Evolutionary conservation across 2,329 filamentous ascomycete species (phyloP).

Genomic region (Fusarium udum): DNA sequence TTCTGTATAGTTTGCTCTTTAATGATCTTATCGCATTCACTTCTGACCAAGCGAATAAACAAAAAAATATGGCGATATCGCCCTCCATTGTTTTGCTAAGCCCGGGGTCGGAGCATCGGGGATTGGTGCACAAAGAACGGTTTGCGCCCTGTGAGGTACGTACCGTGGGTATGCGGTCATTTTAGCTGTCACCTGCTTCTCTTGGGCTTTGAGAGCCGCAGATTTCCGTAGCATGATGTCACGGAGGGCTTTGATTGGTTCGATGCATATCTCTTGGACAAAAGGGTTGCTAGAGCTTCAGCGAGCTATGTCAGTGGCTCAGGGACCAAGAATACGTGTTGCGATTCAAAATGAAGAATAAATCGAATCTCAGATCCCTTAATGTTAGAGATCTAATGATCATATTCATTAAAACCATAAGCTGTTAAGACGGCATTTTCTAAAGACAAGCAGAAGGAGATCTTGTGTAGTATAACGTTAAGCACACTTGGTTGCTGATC

Average conservation of each 20-base stretch:
- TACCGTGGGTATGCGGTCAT: conserved; percentile 24
- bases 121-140: not conserved
- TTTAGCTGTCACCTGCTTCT: conserved; percentile 4
- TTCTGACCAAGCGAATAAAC: conserved; percentile 13
- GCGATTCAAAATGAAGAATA: no score
- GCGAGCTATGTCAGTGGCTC: conserved; percentile 1
- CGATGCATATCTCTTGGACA: not conserved
- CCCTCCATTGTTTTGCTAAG: conserved; percentile 13
- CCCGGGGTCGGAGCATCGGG: conserved; percentile 41
- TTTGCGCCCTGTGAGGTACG: conserved; percentile 7
- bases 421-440: no score
- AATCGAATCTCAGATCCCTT: not conserved
- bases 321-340: not conserved
- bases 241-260: conserved; percentile 32
- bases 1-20: not conserved
- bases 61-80: conserved; percentile 17
- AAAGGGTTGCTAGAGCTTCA: conserved; percentile 19
- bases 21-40: not conserved
- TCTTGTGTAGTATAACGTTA: no score
- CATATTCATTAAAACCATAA: no score
- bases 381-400: accelerated
- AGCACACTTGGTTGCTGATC: not conserved
- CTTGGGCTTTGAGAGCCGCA: conserved; percentile 32
- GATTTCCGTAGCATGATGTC: conserved; percentile 41
- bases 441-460: not conserved